phyloP scores from a whole-genome alignment of 805 yeast species.

The Starmerella kuoi region DNA sequence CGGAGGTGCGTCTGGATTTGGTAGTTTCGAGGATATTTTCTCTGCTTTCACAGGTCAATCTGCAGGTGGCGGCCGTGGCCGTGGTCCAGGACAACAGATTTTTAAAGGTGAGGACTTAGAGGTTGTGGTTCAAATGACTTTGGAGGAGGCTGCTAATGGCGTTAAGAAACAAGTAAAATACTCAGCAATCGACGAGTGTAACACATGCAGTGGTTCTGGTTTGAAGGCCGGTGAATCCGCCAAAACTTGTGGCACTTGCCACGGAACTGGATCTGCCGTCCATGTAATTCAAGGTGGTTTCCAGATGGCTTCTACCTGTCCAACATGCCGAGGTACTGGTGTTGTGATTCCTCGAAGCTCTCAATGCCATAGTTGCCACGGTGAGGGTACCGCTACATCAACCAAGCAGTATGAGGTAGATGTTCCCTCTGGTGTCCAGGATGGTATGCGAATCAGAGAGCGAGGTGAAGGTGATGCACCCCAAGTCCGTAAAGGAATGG shows the following conservation, averaged over 20 bases:
- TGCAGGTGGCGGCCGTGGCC: slow-evolving; percentile 31
- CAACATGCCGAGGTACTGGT: slow-evolving; percentile 78
- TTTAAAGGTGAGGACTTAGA: slow-evolving; percentile 85
- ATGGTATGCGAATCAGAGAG: slow-evolving; percentile 74
- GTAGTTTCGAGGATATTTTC: slow-evolving; percentile 51
- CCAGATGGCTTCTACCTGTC: slow-evolving; percentile 92
- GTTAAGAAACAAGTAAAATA: slow-evolving; percentile 53
- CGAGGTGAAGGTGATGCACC: slow-evolving; percentile 90
- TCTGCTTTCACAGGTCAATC: slow-evolving; percentile 39
- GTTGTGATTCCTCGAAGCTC: slow-evolving; percentile 56
- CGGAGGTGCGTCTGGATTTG: slow-evolving; percentile 33
- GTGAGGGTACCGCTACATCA: slow-evolving; percentile 68
- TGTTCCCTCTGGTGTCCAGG: slow-evolving; percentile 77
- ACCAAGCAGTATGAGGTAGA: slow-evolving; percentile 66
- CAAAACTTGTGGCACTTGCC: slow-evolving; percentile 72
- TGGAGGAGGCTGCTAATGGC: slow-evolving; percentile 85
- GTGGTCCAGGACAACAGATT: slow-evolving; percentile 43
- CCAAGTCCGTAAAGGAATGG: slow-evolving; percentile 56
- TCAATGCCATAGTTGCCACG: slow-evolving; percentile 71
- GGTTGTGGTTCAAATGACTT: slow-evolving; percentile 55
- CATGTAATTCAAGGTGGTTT: slow-evolving; percentile 84
- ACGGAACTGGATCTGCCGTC: slow-evolving; percentile 84
- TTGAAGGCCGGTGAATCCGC: slow-evolving; percentile 63
- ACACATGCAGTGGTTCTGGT: slow-evolving; percentile 75
- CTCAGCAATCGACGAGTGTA: slow-evolving; percentile 63